A percentile compares a stretch with the other conserved stretches of the same genome.
phyloP scores from a whole-genome alignment of 768 basidiomycete species.

The Tylopilus intermedius region DNA sequence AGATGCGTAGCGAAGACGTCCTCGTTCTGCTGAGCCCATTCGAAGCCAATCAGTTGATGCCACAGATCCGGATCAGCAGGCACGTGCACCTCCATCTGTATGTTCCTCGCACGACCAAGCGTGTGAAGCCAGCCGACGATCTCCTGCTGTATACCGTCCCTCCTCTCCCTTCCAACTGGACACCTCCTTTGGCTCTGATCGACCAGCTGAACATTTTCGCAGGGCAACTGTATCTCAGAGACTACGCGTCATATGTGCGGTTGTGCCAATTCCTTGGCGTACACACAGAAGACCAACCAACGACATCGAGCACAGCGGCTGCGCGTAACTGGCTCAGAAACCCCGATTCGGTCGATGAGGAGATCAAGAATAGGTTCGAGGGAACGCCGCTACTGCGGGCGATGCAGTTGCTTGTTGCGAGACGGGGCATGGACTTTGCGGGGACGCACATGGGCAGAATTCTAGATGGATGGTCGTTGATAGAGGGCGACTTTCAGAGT shows the following conservation, averaged over 20 bases:
- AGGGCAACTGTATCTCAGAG: background rate
- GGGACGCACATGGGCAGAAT: no score
- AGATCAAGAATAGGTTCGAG: no score
- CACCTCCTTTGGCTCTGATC: background rate
- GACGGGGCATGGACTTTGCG: no score
- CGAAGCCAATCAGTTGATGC: background rate
- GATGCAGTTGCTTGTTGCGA: no score
- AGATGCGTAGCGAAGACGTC: background rate
- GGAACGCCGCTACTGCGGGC: no score
- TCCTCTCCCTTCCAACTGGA: background rate
- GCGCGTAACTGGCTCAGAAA: no score
- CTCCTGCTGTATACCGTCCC: background rate
- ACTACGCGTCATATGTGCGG: background rate
- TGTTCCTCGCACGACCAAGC: background rate
- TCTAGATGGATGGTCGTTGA: no score
- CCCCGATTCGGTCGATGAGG: no score
- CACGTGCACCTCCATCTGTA: background rate
- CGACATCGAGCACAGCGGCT: no score
- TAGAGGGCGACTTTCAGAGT: no score
- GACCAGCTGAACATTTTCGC: background rate
- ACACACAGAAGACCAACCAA: background rate
- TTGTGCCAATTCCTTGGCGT: background rate
- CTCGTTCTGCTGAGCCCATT: background rate
- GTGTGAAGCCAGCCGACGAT: background rate
- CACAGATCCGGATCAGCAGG: background rate